phyloP scores from a whole-genome alignment of 441 rosid species.

The Pelargonium fulgidum region DNA sequence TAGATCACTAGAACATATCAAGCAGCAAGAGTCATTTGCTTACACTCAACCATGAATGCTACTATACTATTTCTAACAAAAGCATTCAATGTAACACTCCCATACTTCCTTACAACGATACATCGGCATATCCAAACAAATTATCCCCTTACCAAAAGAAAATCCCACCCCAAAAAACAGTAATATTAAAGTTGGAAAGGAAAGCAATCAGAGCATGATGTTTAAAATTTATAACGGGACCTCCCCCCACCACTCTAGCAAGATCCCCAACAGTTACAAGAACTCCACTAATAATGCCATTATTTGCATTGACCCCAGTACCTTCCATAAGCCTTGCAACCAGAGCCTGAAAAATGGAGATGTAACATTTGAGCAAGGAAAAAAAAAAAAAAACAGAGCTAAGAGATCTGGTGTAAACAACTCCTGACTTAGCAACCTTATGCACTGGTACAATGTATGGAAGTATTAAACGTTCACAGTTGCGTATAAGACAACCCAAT shows the following conservation, averaged over 20 bases:
- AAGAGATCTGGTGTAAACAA: slow-evolving; percentile 20
- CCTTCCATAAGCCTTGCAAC: slow-evolving; percentile 92
- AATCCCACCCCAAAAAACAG: neutral
- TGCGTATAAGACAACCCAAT: slow-evolving; percentile 96
- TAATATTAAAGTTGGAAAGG: neutral
- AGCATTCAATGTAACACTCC: neutral
- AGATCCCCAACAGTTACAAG: slow-evolving; percentile 99
- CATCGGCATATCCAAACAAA: neutral
- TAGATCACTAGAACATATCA: neutral
- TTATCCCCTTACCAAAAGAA: neutral
- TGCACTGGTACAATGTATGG: slow-evolving; percentile 96
- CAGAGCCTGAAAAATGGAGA: slow-evolving; percentile 70
- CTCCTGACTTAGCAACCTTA: slow-evolving; percentile 54
- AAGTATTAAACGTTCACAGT: slow-evolving; percentile 87
- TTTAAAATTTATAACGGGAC: slow-evolving; percentile 13
- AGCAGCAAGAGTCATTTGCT: neutral
- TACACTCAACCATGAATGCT: neutral
- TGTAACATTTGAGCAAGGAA: slow-evolving; percentile 16
- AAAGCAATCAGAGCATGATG: neutral
- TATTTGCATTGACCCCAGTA: slow-evolving; percentile 80
- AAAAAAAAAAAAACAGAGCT: slow-evolving; percentile 17
- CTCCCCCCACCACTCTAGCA: slow-evolving; percentile 92
- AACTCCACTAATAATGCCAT: slow-evolving; percentile 90
- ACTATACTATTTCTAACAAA: neutral
- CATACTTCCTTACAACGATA: neutral